phyloP scores from a whole-genome alignment of 192 early-diverging fungal species.

The Backusella luteola region DNA sequence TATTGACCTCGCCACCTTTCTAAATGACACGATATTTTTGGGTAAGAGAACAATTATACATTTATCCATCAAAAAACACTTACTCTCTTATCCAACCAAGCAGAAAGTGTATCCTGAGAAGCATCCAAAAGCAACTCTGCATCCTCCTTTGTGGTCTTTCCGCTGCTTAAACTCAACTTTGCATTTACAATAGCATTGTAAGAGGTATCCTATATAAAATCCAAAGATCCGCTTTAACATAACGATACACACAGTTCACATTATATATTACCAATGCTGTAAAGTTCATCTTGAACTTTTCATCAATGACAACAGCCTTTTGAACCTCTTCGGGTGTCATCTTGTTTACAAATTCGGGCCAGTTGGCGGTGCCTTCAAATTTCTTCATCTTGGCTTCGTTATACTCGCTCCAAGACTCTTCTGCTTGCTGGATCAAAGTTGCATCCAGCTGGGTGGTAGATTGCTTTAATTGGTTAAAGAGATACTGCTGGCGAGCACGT shows the following conservation, averaged over 20 bases:
- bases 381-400: conserved; percentile 56
- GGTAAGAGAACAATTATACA: not conserved
- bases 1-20: conserved; percentile 69
- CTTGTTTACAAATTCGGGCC: conserved; percentile 54
- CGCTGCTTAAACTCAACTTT: conserved; percentile 42
- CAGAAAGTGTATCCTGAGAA: conserved; percentile 50
- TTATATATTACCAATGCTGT: conserved; percentile 55
- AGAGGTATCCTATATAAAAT: conserved; percentile 33
- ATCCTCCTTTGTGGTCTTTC: conserved; percentile 32
- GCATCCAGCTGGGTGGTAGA: conserved; percentile 37
- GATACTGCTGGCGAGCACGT: conserved; percentile 81
- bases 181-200: conserved; percentile 43
- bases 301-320: conserved; percentile 38
- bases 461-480: conserved; percentile 62
- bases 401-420: conserved; percentile 63
- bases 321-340: conserved; percentile 47
- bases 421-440: conserved; percentile 54
- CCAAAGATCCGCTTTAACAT: not conserved
- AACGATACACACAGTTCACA: not conserved
- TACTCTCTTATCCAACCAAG: conserved; percentile 54
- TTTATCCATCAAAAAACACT: conserved; percentile 8
- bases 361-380: conserved; percentile 53
- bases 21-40: conserved; percentile 7
- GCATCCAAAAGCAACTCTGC: conserved; percentile 51
- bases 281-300: conserved; percentile 77